phyloP scores from a whole-genome alignment of 257 asterid genomes.

The Coffea canephora region DNA sequence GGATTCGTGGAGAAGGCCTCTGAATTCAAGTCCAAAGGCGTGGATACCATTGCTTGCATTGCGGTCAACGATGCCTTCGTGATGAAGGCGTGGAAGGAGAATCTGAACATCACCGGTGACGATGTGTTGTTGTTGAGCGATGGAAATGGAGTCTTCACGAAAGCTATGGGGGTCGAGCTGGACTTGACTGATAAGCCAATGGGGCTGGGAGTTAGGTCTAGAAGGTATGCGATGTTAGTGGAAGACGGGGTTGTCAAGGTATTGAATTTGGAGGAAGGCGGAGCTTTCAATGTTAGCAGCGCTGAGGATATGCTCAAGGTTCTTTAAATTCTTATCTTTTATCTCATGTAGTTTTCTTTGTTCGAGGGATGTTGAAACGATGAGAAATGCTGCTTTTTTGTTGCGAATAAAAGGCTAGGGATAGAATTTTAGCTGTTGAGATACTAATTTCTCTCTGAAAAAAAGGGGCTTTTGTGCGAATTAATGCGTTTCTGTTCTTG shows the following conservation, averaged over 20 bases:
- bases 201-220: conserved; percentile 90
- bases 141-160: conserved; percentile 79
- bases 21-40: conserved; percentile 77
- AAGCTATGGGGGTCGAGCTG: conserved; percentile 84
- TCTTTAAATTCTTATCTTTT: conserved; percentile 32
- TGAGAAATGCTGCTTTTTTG: not conserved
- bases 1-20: conserved; percentile 76
- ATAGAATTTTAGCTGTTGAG: not conserved
- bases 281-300: conserved; percentile 94
- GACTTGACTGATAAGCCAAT: conserved; percentile 90
- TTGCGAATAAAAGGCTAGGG: conserved; percentile 7
- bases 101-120: conserved; percentile 48
- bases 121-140: conserved; percentile 86
- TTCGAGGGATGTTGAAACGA: conserved; percentile 12
- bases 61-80: conserved; percentile 95
- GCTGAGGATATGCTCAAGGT: conserved; percentile 91
- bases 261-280: conserved; percentile 93
- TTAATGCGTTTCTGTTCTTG: not conserved
- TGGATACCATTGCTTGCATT: conserved; percentile 82
- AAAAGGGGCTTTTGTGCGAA: too few species aligned
- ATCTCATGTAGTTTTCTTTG: conserved; percentile 15
- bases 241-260: conserved; percentile 84
- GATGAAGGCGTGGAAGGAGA: conserved; percentile 95
- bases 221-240: conserved; percentile 83
- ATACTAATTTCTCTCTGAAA: not conserved